Base-by-base conservation (phyloP, 768 basidiomycete genomes). In the Tephrocybe sp. region DNA sequence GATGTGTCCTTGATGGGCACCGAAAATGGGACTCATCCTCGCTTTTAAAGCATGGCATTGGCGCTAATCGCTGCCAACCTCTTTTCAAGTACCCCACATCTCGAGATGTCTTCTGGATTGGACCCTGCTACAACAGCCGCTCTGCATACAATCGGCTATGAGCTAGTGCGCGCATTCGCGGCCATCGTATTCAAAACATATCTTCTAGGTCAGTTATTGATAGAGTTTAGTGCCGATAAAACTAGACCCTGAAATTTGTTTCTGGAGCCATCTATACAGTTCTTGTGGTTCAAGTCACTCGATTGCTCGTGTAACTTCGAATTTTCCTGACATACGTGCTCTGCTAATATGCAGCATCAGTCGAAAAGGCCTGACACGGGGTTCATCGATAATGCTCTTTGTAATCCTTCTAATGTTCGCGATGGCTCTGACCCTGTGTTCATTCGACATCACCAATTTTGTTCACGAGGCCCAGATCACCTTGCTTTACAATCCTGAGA, bases 361-460 rank as follows among this genome's bases (percentile, higher is more conserved):
- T 25, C 50, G 43, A 19, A 45, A 45, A 21, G 50, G 44, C 30
- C 21, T 49, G 28, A 27, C 40, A 6, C 40, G 32, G 21, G 42
- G 44, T 15, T 44, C 50, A 5, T 13, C 40, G 26, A 45, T 40
- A 22, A 45, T 30, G 11, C 8, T 45, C 28, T 37, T 19, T 6
- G 40, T 50, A 3, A 21, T 51, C 22, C 44, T 39, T 15, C 4
- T 51, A 12, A 51, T 51, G 50, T 45, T 51, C 28, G 35, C 43
- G 6, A 51, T 45, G 36, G 50, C 50, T 12, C 16, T 51, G 16
- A 35, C 36, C 18, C 27, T 51, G 43, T 45, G 50, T 19, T 44
- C 27, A 9, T 51, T 51, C 27, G 50, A 45, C 44, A 35, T 51
- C 11, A 39, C 43, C 3, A 51, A 45, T 27, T 51, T 51, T 24